Evolutionary conservation across 352 stramenopile genomes (phyloP), one percentile per base, ranked within the genome.

Genomic region (Phytophthora sp.): DNA sequence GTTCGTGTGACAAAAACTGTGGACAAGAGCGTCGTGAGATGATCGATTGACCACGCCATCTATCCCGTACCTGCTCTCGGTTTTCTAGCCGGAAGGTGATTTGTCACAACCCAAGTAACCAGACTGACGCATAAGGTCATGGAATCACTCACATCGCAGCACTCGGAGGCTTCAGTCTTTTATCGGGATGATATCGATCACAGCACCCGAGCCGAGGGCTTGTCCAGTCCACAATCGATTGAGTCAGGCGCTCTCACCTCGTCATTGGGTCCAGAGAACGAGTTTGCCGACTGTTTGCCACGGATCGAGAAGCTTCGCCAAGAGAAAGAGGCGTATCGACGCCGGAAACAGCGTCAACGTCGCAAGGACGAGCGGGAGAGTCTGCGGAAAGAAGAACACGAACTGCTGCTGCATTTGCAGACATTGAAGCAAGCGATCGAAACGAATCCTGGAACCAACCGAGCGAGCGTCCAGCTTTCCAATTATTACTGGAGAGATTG

Each of bases 401-500:
- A 46, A 8, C 16, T 46, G 16, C 4, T 20, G 1, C 7, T 27
- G 5, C 39, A 46, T 0, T n/a, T 46, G 20, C n/a, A 46, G 23
- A 27, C 18, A 16, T 20, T 46, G 20, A 46, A 46, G 20, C 39
- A 46, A 18, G 39, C 20, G 23, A 49, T 49, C 11, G 41, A 49
- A 13, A 49, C 20, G 20, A 49, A 49, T 31, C 20, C 44, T 2
- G 23, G 24, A 29, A 51, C 44, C 44, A 35, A 20, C 26, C 45
- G 26, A n/a, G 45, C 45, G 7, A 53, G 45, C 26, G 27, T 53
- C 3, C 45, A 53, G 15, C 45, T 53, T 16, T 38, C 13, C 3
- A 39, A 38, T 20, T 53, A 53, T 29, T 53, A 53, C 38, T 66
- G 63, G 55, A 29, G 42, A 53, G 55, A 57, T 8, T 46, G 30